A percentile compares a stretch with the other conserved stretches of the same genome.
Evolutionary conservation across 805 yeast species (phyloP).

Genomic region (Candida gorgasii): DNA sequence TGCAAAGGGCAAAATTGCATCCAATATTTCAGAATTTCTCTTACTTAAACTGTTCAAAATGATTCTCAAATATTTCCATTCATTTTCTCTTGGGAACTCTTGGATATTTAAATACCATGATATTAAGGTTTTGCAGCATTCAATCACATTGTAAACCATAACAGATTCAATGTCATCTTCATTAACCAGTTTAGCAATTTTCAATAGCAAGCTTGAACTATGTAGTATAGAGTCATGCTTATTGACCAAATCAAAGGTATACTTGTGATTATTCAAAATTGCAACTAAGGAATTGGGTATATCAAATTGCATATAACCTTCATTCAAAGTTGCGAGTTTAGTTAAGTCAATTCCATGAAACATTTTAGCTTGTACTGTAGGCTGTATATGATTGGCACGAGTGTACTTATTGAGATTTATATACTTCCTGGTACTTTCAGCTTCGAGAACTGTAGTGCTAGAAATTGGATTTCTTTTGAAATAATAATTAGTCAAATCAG

Average conservation of each 20-base stretch:
- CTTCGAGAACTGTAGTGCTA: conserved; percentile 35
- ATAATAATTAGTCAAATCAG: conserved; percentile 15
- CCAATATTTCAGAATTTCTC: not conserved
- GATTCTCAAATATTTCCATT: conserved; percentile 11
- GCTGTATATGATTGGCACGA: not conserved
- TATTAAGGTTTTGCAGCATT: conserved; percentile 23
- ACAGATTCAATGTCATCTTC: not conserved
- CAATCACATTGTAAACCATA: conserved; percentile 17
- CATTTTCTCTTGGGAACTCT: conserved; percentile 20
- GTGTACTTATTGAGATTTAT: conserved; percentile 10
- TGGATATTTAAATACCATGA: conserved; percentile 36
- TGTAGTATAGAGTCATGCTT: conserved; percentile 18
- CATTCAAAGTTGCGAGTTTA: conserved; percentile 9
- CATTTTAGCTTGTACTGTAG: not conserved
- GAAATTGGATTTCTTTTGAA: conserved; percentile 26
- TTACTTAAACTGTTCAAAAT: conserved; percentile 6
- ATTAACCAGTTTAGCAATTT: conserved; percentile 19
- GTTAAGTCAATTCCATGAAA: conserved; percentile 6
- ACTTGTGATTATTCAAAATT: conserved; percentile 22
- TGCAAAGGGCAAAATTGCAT: not conserved
- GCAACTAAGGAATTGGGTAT: not conserved
- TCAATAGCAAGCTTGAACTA: conserved; percentile 13
- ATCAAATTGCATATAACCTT: conserved; percentile 3
- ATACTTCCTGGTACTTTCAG: conserved; percentile 28
- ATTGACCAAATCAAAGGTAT: conserved; percentile 26